phyloP scores from a whole-genome alignment of 805 yeast species.

The Yarrowia alimentaria region DNA sequence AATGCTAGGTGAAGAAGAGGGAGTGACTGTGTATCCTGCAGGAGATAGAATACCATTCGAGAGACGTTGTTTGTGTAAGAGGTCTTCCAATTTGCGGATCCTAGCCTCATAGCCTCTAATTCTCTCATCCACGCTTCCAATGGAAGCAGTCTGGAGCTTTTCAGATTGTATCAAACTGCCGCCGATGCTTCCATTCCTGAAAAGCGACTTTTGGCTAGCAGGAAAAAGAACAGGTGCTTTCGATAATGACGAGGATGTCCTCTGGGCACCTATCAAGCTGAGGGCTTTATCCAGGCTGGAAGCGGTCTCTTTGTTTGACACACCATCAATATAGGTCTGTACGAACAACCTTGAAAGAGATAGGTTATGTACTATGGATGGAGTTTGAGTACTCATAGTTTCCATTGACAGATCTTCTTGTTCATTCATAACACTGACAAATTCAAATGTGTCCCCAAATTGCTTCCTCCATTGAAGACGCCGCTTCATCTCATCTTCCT shows the following conservation, averaged over 20 bases:
- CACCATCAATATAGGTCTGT: constrained; percentile 8
- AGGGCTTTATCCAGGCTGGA: too few species aligned
- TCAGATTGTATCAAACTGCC: constrained; percentile 11
- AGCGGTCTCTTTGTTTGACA: constrained; percentile 5
- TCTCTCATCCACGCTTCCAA: constrained; percentile 39
- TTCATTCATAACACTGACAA: constrained; percentile 7
- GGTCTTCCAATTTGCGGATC: constrained; percentile 71
- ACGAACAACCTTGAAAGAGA: not conserved
- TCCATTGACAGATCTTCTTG: constrained; percentile 8
- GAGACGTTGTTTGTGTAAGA: constrained; percentile 69
- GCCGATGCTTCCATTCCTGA: constrained; percentile 18
- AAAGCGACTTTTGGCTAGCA: constrained; percentile 1
- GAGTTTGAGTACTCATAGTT: not conserved
- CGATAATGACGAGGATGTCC: too few species aligned
- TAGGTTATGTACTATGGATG: constrained; percentile 20
- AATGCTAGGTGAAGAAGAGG: too few species aligned
- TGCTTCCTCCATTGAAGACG: constrained; percentile 71
- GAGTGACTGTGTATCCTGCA: too few species aligned
- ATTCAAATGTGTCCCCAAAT: constrained; percentile 44
- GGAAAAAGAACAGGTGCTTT: too few species aligned
- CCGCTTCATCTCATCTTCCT: constrained; percentile 43
- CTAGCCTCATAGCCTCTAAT: constrained; percentile 66
- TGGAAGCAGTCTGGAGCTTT: constrained; percentile 23
- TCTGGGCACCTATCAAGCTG: too few species aligned
- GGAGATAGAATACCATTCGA: too few species aligned